Evolutionary conservation across 306 rosid species (phyloP), one percentile per base, ranked within the genome.

Genomic region (Fragaria vesca): DNA sequence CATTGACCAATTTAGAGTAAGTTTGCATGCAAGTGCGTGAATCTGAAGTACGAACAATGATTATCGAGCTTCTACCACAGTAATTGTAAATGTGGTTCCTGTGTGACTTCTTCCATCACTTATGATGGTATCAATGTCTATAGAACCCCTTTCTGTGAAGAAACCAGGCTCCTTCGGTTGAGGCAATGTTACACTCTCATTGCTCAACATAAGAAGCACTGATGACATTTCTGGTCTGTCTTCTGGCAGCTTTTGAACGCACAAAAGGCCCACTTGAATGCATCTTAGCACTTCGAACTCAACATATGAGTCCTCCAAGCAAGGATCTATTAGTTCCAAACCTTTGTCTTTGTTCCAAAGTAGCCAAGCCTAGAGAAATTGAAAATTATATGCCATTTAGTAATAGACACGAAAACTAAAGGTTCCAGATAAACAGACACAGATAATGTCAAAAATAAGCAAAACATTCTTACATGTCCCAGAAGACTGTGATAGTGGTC

Each of bases 111-210:
- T 52, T 10, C 32, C 50, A 20, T 52, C 42, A 50, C 4, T 11
- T 12, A 5, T 17, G 4, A 66, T 30, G 48, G 17, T 13, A 34
- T 72, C 65, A 38, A 52, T 6, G 66, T 72, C 32, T 15, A 3
- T 5, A 15, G 63, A 57, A 55, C 71, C 43, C 48, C 81, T 77
- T 72, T 71, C 78, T 2, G 15, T 46, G n/a, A 82, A 77, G 65
- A 82, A 82, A 46, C 66, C 72, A 21, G 79, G 85, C 52, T 78
- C 57, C 65, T 78, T 73, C 13, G 82, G 82, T 17, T 34, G 57
- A 36, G 82, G 71, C 65, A 77, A 47, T 4, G 28, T 13, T 4
- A 52, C 69, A 15, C n/a, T 70, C 47, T 65, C 70, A 8, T 77
- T 65, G 36, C 52, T 69, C 47, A 73, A 60, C 82, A 73, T 78